These are phyloP conservation scores for Geoglossum cookeanum DNA, from an alignment of 2,329 filamentous ascomycete species.

Conservation along the genomic window DNA sequence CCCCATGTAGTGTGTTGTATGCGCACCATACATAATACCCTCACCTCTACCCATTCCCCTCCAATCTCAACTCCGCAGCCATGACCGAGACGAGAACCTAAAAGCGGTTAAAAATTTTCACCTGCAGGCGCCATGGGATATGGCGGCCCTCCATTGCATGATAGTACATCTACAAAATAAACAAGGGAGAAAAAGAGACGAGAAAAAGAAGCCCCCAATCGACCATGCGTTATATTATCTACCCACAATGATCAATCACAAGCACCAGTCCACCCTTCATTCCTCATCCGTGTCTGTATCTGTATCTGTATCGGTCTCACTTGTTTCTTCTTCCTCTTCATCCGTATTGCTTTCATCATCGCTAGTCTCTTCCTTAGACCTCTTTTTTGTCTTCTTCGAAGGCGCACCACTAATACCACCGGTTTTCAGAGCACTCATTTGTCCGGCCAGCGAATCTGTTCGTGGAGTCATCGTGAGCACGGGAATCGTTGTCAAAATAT, in stretches of 20 bases:
- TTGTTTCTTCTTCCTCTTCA: slow-evolving; percentile 39
- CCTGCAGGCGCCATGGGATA: not conserved
- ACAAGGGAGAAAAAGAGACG: not conserved
- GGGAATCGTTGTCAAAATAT: slow-evolving; percentile 4
- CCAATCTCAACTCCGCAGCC: not conserved
- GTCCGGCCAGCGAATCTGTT: slow-evolving; percentile 69
- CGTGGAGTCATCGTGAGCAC: slow-evolving; percentile 15
- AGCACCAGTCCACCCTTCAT: slow-evolving; percentile 13
- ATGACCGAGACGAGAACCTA: not conserved
- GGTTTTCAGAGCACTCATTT: slow-evolving; percentile 75
- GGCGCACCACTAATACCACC: slow-evolving; percentile 31
- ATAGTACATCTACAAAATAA: not conserved
- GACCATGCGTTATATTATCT: not conserved
- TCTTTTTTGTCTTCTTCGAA: slow-evolving; percentile 34
- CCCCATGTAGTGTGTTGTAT: too few relatives aligned
- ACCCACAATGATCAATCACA: not conserved
- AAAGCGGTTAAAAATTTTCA: not conserved
- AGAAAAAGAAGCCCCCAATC: not conserved
- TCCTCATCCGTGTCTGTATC: slow-evolving; percentile 65
- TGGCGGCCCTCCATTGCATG: not conserved
- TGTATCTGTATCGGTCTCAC: slow-evolving; percentile 60
- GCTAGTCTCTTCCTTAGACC: not conserved
- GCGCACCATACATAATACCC: too few relatives aligned
- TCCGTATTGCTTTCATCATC: slow-evolving; percentile 44
- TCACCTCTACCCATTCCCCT: not conserved